These are phyloP conservation scores for Trichoderma koningii DNA, from an alignment of 2,329 filamentous ascomycete species.

Conservation along the genomic window DNA sequence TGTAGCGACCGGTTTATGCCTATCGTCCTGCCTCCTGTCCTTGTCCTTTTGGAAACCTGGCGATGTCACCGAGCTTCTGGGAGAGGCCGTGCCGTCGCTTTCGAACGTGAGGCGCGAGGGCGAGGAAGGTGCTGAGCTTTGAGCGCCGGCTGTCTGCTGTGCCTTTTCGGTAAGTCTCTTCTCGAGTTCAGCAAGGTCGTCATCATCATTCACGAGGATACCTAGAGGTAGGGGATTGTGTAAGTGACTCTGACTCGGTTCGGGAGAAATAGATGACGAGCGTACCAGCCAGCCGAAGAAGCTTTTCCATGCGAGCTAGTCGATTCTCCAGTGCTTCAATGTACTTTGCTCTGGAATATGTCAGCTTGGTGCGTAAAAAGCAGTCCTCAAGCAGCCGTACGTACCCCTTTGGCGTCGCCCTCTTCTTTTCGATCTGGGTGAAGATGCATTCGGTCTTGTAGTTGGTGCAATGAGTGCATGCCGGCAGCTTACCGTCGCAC, in stretches of 20 bases:
- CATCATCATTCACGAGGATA: conserved; percentile 79
- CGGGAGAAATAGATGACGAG: not conserved
- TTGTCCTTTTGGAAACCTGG: conserved; percentile 49
- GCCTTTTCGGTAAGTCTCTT: conserved; percentile 67
- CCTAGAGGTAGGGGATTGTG: conserved; percentile 47
- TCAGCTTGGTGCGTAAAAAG: conserved; percentile 30
- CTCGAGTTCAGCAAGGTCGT: conserved; percentile 85
- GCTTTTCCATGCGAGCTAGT: conserved; percentile 90
- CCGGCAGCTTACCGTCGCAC: conserved; percentile 92
- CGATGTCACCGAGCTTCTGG: conserved; percentile 58
- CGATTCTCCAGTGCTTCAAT: conserved; percentile 96
- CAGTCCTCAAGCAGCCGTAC: conserved; percentile 50
- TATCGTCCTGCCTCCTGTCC: conserved; percentile 38
- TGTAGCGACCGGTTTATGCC: conserved; percentile 42
- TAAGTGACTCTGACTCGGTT: not conserved
- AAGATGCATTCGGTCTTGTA: conserved; percentile 98
- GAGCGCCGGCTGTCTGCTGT: conserved; percentile 52
- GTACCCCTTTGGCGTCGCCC: conserved; percentile 94
- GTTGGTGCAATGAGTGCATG: conserved; percentile 94
- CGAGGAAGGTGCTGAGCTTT: conserved; percentile 53
- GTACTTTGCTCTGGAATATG: conserved; percentile 76
- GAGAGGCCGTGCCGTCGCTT: conserved; percentile 47
- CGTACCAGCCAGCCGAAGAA: conserved; percentile 76
- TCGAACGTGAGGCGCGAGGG: conserved; percentile 51
- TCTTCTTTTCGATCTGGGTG: conserved; percentile 98